Percentiles rank a stretch among this genome's conserved stretches.
Conservation (phyloP, 768 basidiomycete genomes). For the Saitozyma sp. region DNA sequence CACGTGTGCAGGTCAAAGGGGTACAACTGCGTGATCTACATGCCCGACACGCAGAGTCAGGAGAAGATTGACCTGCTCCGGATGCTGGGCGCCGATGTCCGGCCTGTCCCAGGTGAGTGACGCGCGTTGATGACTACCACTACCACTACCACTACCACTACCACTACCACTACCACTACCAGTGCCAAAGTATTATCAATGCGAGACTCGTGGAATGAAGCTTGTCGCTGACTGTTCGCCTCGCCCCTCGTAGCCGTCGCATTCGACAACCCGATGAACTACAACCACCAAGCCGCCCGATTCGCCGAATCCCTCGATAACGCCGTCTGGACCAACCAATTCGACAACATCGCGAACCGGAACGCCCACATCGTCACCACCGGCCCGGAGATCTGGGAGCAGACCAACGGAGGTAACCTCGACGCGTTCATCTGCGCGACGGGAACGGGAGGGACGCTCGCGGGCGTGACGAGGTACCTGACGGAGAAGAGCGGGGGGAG, state of each 20-base stretch:
- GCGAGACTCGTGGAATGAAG: too few relatives aligned
- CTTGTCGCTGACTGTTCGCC: not conserved
- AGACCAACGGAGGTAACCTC: slow-evolving; percentile 67
- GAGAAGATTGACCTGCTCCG: slow-evolving; percentile 97
- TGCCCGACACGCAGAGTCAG: slow-evolving; percentile 95
- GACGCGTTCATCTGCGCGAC: slow-evolving; percentile 94
- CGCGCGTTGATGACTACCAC: too few relatives aligned
- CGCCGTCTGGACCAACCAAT: slow-evolving; percentile 95
- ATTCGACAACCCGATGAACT: slow-evolving; percentile 91
- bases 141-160: too few relatives aligned
- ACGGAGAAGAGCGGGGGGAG: slow-evolving; percentile 77
- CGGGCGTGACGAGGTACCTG: slow-evolving; percentile 79
- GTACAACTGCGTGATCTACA: slow-evolving; percentile 98
- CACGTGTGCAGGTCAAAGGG: slow-evolving; percentile 83
- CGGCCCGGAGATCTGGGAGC: slow-evolving; percentile 95
- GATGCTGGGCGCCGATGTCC: slow-evolving; percentile 96
- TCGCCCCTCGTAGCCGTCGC: slow-evolving; percentile 63
- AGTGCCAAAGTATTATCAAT: too few relatives aligned
- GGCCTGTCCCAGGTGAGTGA: slow-evolving; percentile 75
- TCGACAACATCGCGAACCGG: slow-evolving; percentile 93
- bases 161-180: too few relatives aligned
- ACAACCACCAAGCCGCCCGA: slow-evolving; percentile 93
- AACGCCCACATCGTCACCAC: slow-evolving; percentile 83
- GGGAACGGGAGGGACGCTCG: slow-evolving; percentile 93
- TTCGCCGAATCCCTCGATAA: slow-evolving; percentile 72